Evolutionary conservation across 371 early-diverging fungal genomes (phyloP).

Genomic region (Mucor plumbeus): DNA sequence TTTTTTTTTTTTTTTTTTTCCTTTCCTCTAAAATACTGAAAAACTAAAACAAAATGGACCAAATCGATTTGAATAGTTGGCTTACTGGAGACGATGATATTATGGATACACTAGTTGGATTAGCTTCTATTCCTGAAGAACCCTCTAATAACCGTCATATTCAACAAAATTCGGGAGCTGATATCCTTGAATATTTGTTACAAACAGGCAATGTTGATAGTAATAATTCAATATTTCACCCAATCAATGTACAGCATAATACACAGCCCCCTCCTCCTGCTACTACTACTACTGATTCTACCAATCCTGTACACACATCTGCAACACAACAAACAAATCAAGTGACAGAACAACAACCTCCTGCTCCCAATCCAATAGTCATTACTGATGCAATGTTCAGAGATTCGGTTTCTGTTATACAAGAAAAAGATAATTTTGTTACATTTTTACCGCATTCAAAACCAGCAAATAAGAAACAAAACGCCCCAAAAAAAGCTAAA

Average conservation of each 20-base stretch:
- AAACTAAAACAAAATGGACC: constrained; percentile 12
- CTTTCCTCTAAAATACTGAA: not conserved
- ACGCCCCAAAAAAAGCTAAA: constrained; percentile 14
- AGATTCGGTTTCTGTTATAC: constrained; percentile 5
- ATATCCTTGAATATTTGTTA: constrained; percentile 13
- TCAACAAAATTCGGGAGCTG: not conserved
- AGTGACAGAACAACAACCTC: not conserved
- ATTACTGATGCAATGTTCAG: not conserved
- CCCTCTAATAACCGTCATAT: not conserved
- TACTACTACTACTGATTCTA: not conserved
- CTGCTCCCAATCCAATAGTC: no score
- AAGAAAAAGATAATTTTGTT: constrained; percentile 22
- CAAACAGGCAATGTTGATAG: constrained; percentile 3
- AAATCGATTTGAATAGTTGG: constrained; percentile 13
- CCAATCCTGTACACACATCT: not conserved
- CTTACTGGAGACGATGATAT: constrained; percentile 12
- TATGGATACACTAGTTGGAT: constrained; percentile 10
- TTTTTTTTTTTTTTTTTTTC: not conserved
- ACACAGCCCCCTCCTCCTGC: not conserved
- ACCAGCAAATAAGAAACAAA: not conserved
- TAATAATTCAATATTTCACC: not conserved
- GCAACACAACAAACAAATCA: not conserved
- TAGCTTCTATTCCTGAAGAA: constrained; percentile 11
- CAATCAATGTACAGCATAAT: not conserved
- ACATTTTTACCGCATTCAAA: constrained; percentile 11